Conservation (phyloP, 2,329 filamentous ascomycete genomes). For the Colletotrichum sp. region DNA sequence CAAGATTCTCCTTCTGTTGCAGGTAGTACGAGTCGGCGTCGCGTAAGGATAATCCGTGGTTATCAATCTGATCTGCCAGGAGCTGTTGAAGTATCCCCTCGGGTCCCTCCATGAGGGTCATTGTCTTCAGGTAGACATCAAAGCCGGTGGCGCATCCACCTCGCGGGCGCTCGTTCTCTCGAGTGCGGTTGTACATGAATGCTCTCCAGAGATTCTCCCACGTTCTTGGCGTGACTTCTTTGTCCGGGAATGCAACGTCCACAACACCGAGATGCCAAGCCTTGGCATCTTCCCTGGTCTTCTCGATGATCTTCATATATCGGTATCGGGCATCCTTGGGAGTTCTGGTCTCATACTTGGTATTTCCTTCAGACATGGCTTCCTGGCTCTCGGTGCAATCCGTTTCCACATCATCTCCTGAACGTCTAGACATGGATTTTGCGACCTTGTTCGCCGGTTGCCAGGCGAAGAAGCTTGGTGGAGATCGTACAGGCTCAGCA, state of each 20-base stretch:
- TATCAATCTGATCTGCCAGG: neutral
- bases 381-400: fast-evolving
- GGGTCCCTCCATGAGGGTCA: neutral
- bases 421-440: neutral
- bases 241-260: slow-evolving; percentile 3
- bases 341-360: fast-evolving
- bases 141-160: neutral
- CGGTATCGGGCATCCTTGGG: neutral
- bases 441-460: neutral
- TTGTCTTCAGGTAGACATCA: neutral
- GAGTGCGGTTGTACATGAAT: slow-evolving; percentile 3
- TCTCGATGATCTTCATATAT: neutral
- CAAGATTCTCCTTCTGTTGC: neutral
- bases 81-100: neutral
- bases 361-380: fast-evolving
- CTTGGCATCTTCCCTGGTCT: neutral
- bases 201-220: slow-evolving; percentile 12
- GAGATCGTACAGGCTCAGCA: neutral
- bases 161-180: neutral
- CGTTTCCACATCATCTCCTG: neutral
- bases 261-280: neutral
- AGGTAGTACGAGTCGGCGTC: neutral
- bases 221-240: neutral
- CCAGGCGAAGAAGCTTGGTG: neutral
- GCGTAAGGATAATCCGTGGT: neutral